Conservation (phyloP, 352 stramenopile species). For the Elongisporangium undulatum region DNA sequence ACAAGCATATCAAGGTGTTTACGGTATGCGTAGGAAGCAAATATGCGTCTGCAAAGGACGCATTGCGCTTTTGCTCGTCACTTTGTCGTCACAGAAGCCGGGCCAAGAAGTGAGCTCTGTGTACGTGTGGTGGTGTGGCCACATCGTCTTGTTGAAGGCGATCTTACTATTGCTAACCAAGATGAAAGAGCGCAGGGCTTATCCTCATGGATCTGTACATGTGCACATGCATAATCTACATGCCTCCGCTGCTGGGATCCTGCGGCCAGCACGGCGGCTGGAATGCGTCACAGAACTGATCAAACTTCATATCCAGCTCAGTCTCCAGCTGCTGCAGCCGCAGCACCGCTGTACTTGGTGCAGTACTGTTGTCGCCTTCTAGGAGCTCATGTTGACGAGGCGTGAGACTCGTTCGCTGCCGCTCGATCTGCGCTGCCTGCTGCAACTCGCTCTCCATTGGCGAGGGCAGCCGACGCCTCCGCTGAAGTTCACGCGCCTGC, state of each 20-base stretch:
- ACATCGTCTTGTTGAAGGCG: neutral
- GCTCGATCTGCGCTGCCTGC: neutral
- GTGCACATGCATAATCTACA: neutral
- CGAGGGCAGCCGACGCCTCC: neutral
- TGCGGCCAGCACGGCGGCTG: constrained; percentile 61
- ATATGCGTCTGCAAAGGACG: neutral
- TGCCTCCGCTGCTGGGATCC: constrained; percentile 1
- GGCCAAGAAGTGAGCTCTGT: too few species aligned
- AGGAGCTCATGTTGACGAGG: constrained; percentile 4
- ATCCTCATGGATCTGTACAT: neutral
- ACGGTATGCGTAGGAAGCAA: neutral
- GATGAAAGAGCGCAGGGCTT: neutral
- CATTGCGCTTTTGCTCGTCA: neutral
- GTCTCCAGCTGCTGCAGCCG: constrained; percentile 35
- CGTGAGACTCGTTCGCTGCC: constrained; percentile 1
- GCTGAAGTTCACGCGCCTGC: constrained; percentile 6
- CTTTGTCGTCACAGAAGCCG: neutral
- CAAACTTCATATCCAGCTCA: constrained; percentile 46
- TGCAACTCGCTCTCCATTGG: neutral
- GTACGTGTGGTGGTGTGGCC: too few species aligned
- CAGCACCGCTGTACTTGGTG: constrained; percentile 5
- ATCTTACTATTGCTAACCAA: neutral
- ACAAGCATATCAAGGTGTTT: neutral
- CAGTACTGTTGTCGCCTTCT: neutral
- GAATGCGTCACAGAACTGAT: constrained; percentile 59